phyloP scores from a whole-genome alignment of 495 filamentous ascomycete species.

The Neurospora sp. region DNA sequence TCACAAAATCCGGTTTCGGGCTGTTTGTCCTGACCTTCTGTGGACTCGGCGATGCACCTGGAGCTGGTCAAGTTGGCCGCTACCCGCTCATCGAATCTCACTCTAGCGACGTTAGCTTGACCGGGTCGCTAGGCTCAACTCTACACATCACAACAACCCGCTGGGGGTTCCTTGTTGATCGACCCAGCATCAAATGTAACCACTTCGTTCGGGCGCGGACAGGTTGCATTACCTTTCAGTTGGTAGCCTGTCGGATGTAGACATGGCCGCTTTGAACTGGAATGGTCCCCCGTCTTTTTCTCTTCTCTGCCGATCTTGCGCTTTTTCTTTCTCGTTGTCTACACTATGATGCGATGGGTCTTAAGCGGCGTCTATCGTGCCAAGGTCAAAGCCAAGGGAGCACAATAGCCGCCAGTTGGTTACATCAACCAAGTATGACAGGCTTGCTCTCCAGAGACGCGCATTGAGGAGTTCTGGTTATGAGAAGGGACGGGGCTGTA shows the following conservation, averaged over 20 bases:
- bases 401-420: background rate
- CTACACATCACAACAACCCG: background rate
- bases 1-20: background rate
- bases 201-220: background rate
- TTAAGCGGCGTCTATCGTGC: background rate
- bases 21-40: background rate
- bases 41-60: background rate
- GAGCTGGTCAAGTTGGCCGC: background rate
- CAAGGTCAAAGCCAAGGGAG: background rate
- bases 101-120: background rate
- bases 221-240: background rate
- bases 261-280: background rate
- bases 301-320: background rate
- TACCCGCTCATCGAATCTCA: background rate
- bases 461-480: background rate
- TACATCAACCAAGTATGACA: background rate
- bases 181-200: background rate
- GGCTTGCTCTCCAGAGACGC: background rate
- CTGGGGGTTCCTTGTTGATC: background rate
- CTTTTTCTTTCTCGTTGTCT: background rate
- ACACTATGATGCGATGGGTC: background rate
- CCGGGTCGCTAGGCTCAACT: background rate
- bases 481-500: background rate
- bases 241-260: background rate
- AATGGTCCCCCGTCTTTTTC: background rate